Evolutionary conservation across 495 filamentous ascomycete genomes (phyloP).

Genomic region (Haplographium delicatum): DNA sequence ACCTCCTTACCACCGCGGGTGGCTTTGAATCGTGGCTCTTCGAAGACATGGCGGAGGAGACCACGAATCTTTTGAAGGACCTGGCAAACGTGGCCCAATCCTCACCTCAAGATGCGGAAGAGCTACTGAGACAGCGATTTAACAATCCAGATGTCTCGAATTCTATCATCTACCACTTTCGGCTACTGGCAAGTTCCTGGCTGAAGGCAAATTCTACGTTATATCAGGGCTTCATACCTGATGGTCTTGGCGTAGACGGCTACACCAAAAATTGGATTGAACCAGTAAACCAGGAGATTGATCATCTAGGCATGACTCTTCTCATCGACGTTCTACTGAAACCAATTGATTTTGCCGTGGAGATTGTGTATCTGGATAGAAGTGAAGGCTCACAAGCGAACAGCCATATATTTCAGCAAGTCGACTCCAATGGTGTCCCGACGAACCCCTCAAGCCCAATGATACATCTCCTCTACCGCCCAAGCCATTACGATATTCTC

Average conservation of each 20-base stretch:
- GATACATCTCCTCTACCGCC: conserved; percentile 50
- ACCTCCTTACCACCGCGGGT: conserved; percentile 59
- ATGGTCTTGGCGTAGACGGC: conserved; percentile 49
- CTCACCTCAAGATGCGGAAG: conserved; percentile 47
- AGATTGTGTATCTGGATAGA: conserved; percentile 88
- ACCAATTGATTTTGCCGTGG: conserved; percentile 71
- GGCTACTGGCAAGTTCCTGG: conserved; percentile 83
- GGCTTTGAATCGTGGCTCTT: conserved; percentile 63
- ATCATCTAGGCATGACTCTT: conserved; percentile 74
- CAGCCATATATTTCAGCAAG: conserved; percentile 61
- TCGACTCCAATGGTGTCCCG: conserved; percentile 43
- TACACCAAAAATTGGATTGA: conserved; percentile 72
- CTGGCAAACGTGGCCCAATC: conserved; percentile 47
- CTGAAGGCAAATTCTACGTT: conserved; percentile 66
- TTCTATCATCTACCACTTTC: conserved; percentile 59
- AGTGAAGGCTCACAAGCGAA: conserved; percentile 77
- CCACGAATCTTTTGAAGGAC: conserved; percentile 55
- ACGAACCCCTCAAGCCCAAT: conserved; percentile 38
- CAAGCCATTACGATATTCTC: conserved; percentile 90
- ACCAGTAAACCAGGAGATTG: conserved; percentile 74
- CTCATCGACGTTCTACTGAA: conserved; percentile 76
- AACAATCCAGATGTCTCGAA: conserved; percentile 63
- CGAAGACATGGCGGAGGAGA: conserved; percentile 79
- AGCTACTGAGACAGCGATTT: conserved; percentile 65
- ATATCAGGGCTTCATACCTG: conserved; percentile 66